Base-by-base conservation (phyloP, 2,329 filamentous ascomycete species). In the Colletotrichum musicola region DNA sequence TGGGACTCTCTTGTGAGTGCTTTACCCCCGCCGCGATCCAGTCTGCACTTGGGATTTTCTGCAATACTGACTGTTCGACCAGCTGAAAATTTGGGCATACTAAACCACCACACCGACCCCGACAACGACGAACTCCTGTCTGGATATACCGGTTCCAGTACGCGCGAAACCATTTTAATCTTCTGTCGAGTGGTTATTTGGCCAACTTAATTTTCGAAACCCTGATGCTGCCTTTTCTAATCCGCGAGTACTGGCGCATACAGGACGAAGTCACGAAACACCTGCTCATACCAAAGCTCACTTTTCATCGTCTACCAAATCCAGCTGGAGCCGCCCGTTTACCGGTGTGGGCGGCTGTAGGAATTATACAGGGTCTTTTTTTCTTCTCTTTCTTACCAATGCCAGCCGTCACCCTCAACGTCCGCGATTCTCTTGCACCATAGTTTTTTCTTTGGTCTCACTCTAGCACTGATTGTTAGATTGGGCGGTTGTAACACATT, bases 1-100 rank as follows among this genome's bases (percentile, higher is more conserved):
- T 99, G 96, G 96, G 96, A 99, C 85, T 98, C 96, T 77, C 88
- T 97, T 87, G 96, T 98, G 89, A 85, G 94, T 88, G 50, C 42
- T 5, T n/a, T 46, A 40, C 12, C n/a, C 35, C 12, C 22, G 22
- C 22, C 4, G 22, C 22, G 22, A 14, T 53, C 81, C 81, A 20
- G 35, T 49, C n/a, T 5, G n/a, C n/a, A 12, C 12, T 10, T 35
- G 2, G 30, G 30, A 2, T 10, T 10, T 35, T 10, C 4, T 10
- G 6, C 7, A 9, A 35, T 55, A 50, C 55, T 68, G 71, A 72
- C 78, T 82, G 76, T 83, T 68, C 64, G 61, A 56, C 47, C 72
- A 95, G 93, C 91, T 95, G 81, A 95, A 94, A 88, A 90, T 95
- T 80, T 95, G 93, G 93, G 93, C 93, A 72, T 94, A 92, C 84